Evolutionary conservation across 371 early-diverging fungal species (phyloP), one percentile per base, ranked within the genome.

Genomic region (Mortierella sp.): DNA sequence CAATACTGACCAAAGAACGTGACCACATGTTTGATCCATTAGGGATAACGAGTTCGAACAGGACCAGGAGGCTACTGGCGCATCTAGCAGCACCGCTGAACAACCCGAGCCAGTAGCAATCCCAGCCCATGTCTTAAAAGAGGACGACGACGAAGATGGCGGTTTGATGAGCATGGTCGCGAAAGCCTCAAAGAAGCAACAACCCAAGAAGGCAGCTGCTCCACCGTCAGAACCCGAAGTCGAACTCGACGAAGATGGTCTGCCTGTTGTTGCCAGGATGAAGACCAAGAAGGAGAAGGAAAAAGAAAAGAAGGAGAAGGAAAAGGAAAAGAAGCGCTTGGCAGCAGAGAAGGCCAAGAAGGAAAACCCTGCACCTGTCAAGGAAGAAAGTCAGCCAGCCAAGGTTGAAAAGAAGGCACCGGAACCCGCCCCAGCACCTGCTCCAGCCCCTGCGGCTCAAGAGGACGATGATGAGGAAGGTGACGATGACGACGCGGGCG

Each of bases 211-310:
- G 72, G 71, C 69, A n/a, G 57, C 27, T 1, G 27, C 26, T 2
- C 51, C 51, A 2, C 27, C 27, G 4, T 62, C 64, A 5, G 66
- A 71, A 7, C 60, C 52, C 3, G 52, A 48, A 14, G 38, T 45
- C 10, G 53, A 52, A 3, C 61, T 64, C 18, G 53, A 59, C 27
- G 58, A 61, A 12, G 71, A 49, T 48, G 79, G 34, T 9, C 86
- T 73, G 54, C 72, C 82, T 19, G 69, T 59, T n/a, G 55, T 70
- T n/a, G n/a, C n/a, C 61, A 78, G 64, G 30, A 80, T 87, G 62
- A 86, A 86, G 67, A 79, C 84, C 4, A 80, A 82, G 69, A 87
- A 86, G 79, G 86, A 88, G 58, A 87, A 87, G 71, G 87, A 89
- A 78, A 83, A 83, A 53, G 86, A 85, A 52, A 84, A 87, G 72